phyloP scores from a whole-genome alignment of 73 alveolate genomes.

The Paramecium sonneborni region DNA sequence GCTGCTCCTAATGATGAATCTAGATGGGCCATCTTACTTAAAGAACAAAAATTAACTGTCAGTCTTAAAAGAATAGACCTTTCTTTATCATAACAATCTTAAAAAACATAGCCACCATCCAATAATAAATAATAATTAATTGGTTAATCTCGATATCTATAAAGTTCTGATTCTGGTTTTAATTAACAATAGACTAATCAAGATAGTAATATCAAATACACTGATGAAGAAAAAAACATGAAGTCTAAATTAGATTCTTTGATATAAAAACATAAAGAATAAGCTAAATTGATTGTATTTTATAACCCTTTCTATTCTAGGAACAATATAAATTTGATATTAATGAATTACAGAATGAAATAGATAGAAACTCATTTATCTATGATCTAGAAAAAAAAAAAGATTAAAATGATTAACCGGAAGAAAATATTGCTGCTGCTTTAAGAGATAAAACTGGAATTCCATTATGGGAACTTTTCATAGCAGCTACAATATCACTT shows the following conservation, averaged over 20 bases:
- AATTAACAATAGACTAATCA: not conserved
- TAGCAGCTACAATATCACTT: too few relatives aligned
- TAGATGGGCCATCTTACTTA: not conserved
- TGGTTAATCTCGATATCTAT: not conserved
- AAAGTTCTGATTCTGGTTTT: not conserved
- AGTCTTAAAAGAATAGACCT: not conserved
- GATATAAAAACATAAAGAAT: not conserved
- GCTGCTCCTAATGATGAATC: not conserved
- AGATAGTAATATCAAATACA: not conserved
- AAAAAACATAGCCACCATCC: not conserved
- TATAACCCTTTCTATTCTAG: too few relatives aligned
- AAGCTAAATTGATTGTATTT: too few relatives aligned
- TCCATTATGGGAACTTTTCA: too few relatives aligned
- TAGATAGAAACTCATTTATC: not conserved
- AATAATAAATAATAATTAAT: not conserved
- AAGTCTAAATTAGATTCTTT: not conserved
- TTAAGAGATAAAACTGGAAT: conserved; percentile 26
- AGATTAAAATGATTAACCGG: too few relatives aligned
- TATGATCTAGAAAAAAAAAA: not conserved
- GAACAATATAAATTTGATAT: not conserved
- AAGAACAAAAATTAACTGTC: not conserved
- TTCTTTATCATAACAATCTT: not conserved
- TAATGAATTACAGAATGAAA: not conserved
- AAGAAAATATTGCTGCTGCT: not conserved
- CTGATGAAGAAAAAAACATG: not conserved